Evolutionary conservation across 805 yeast species (phyloP).

Genomic region (Saccharomycopsis selenospora): DNA sequence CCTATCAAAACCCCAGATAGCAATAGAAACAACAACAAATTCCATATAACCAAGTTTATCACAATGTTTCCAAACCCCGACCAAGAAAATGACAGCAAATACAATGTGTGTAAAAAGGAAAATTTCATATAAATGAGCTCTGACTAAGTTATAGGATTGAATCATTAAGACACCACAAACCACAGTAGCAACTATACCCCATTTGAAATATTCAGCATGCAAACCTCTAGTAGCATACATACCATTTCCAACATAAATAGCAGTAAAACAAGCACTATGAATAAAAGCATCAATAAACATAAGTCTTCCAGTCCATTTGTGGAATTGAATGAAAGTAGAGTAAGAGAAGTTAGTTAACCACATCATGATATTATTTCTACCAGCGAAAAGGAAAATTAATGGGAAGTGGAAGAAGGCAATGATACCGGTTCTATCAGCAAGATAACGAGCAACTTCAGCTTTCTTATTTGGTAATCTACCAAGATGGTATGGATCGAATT

Average conservation of each 20-base stretch:
- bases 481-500: constrained; percentile 23
- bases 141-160: constrained; percentile 44
- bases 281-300: constrained; percentile 26
- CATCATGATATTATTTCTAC: constrained; percentile 63
- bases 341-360: constrained; percentile 56
- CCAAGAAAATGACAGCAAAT: constrained; percentile 46
- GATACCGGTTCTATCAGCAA: constrained; percentile 34
- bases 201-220: constrained; percentile 36
- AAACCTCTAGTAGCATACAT: neutral
- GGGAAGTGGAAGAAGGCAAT: constrained; percentile 42
- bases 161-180: constrained; percentile 37
- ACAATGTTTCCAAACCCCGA: constrained; percentile 55
- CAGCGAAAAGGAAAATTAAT: constrained; percentile 52
- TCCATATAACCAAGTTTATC: constrained; percentile 42
- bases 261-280: constrained; percentile 13
- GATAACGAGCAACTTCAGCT: constrained; percentile 34
- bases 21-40: constrained; percentile 46
- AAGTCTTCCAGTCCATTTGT: constrained; percentile 54
- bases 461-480: constrained; percentile 31
- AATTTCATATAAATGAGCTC: constrained; percentile 51
- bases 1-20: constrained; percentile 68
- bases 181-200: constrained; percentile 43
- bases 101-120: constrained; percentile 53
- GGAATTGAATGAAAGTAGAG: constrained; percentile 57
- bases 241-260: neutral